A percentile compares a stretch with the other conserved stretches of the same genome.
Evolutionary conservation across 1,284 basidiomycete species (phyloP).

Genomic region (Ganoderma boninense): DNA sequence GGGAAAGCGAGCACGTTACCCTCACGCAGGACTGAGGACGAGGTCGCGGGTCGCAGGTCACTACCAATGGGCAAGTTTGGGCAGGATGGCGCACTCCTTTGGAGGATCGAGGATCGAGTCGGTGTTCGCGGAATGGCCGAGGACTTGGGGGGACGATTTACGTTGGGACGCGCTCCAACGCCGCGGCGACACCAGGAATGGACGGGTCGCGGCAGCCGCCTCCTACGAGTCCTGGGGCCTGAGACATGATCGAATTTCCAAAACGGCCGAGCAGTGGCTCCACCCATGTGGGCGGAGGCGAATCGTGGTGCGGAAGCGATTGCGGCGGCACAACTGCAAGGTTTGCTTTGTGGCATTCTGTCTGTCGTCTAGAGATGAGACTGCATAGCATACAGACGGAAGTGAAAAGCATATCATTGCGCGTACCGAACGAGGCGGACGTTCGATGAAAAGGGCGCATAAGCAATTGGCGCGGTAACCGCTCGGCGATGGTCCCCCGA

Average conservation of each 20-base stretch:
- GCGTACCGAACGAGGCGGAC: not conserved
- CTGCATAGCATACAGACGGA: not conserved
- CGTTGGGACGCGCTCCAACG: not conserved
- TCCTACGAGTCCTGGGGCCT: not conserved
- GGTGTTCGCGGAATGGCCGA: not conserved
- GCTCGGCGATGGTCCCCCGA: not conserved
- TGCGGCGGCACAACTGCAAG: not conserved
- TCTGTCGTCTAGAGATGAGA: conserved; percentile 1
- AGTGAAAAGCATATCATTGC: not conserved
- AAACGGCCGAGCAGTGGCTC: not conserved
- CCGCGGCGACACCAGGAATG: not conserved
- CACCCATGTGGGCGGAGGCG: not conserved
- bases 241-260: not conserved
- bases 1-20: too few species aligned
- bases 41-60: not conserved
- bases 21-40: not conserved
- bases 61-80: not conserved
- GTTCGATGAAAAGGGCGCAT: not conserved
- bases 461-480: too few species aligned
- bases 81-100: not conserved
- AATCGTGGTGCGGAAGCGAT: not conserved
- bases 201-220: not conserved
- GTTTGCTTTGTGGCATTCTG: not conserved
- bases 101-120: not conserved
- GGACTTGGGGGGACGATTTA: conserved; percentile 1